Evolutionary conservation across 75 land plant species (phyloP).

Genomic region (Ceratopteris richardii): DNA sequence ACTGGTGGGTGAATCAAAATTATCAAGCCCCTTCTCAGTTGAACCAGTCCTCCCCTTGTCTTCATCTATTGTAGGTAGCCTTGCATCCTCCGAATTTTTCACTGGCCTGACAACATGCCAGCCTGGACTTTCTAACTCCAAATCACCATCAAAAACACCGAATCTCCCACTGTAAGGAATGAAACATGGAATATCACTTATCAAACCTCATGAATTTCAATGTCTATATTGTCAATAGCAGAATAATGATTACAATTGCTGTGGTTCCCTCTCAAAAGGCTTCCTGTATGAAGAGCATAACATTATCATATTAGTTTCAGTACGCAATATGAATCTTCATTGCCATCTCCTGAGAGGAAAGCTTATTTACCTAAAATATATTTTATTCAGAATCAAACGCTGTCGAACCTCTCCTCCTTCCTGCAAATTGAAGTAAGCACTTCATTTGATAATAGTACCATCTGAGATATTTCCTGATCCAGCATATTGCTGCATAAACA

Average conservation of each 20-base stretch:
- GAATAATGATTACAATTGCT: slow-evolving; percentile 6
- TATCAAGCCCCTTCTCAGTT: neutral
- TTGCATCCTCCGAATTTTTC: neutral
- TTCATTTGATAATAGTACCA: neutral
- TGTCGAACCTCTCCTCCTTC: too few relatives aligned
- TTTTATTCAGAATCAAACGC: too few relatives aligned
- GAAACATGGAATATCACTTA: neutral
- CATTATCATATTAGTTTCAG: too few relatives aligned
- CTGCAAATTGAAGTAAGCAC: too few relatives aligned
- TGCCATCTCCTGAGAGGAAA: too few relatives aligned
- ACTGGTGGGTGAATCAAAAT: too few relatives aligned
- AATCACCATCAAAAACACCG: slow-evolving; percentile 32
- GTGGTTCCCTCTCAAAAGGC: neutral
- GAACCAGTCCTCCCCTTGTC: neutral
- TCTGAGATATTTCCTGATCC: slow-evolving; percentile 3
- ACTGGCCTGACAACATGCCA: slow-evolving; percentile 15
- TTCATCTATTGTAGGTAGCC: slow-evolving; percentile 4
- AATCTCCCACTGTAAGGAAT: slow-evolving; percentile 29
- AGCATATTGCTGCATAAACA: too few relatives aligned
- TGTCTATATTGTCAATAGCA: neutral
- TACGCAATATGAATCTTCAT: too few relatives aligned
- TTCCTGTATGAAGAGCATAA: too few relatives aligned
- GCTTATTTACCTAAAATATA: neutral
- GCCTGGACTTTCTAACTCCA: slow-evolving; percentile 27
- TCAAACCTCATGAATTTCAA: neutral